Evolutionary conservation across 495 filamentous ascomycete genomes (phyloP), one percentile per base, ranked within the genome.

Genomic region (Apiosordaria backusii): DNA sequence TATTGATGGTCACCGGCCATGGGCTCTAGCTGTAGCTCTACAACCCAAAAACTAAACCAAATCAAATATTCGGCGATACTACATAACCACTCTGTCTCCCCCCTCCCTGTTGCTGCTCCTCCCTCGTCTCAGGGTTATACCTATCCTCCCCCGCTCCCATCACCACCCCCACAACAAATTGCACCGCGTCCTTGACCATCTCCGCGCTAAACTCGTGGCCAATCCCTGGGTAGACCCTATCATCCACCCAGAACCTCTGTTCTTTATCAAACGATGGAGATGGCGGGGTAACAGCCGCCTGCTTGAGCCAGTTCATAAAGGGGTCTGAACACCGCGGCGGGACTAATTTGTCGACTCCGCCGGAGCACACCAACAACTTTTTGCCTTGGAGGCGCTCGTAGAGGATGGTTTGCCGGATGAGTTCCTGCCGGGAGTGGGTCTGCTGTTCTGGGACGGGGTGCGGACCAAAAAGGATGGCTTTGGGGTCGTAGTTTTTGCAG

Each of bases 331-430:
- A 87, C 23, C 79, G 79, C 75, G 92, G 91, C 6, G 95, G 94
- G 21, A 99, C 94, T 58, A 98, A 76, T 71, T 91, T 92, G 74
- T 99, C 95, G 19, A 79, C 80, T 0, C 81, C 89, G 0, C 94
- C 95, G 15, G 88, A 88, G 65, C 96, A 78, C 66, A 90, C 86
- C 61, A 97, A 76, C 65, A 97, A 87, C 63, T 81, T 86, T 77
- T 97, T 99, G 0, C 88, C 87, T 0, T 77, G 79, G 54, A 97
- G 69, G 13, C 81, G 79, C 0, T 81, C 77, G 23, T 81, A 70
- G 1, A 90, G 67, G 23, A 84, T 72, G 21, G 82, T 69, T 15
- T 81, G 68, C 75, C 57, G 22, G 24, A n/a, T 35, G 0, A 16
- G 62, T 10, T 59, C 45, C 21, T 50, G n/a, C 29, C 52, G 4